Evolutionary conservation across 2,329 filamentous ascomycete genomes (phyloP).

Genomic region (Aaosphaeria arxii): DNA sequence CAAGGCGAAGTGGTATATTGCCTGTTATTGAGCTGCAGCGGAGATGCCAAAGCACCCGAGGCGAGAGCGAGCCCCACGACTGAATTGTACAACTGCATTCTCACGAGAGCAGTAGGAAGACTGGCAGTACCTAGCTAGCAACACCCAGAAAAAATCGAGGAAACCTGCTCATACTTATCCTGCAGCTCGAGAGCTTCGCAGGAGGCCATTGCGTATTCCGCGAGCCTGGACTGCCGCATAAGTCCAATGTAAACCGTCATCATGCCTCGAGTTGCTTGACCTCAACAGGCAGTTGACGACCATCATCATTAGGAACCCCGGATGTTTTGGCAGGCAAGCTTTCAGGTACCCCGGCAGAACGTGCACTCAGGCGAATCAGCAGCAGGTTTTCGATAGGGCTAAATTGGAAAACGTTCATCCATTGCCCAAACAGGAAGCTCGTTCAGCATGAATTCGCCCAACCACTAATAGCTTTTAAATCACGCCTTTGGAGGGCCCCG

Average conservation of each 20-base stretch:
- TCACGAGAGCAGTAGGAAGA: neutral
- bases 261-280: neutral
- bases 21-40: slow-evolving; percentile 20
- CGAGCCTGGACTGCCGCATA: too few species aligned
- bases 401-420: neutral
- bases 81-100: slow-evolving; percentile 23
- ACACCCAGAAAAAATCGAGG: too few species aligned
- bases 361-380: neutral
- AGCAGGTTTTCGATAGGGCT: neutral
- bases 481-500: too few species aligned
- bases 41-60: slow-evolving; percentile 23
- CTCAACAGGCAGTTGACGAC: neutral
- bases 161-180: too few species aligned
- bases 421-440: neutral
- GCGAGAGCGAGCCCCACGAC: slow-evolving; percentile 24
- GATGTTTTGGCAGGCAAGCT: too few species aligned
- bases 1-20: slow-evolving; percentile 31
- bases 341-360: neutral
- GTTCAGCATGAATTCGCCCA: neutral
- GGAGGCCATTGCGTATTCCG: too few species aligned
- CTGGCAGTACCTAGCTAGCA: too few species aligned
- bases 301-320: too few species aligned
- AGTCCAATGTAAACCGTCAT: neutral
- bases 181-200: too few species aligned
- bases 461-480: too few species aligned